A percentile compares a stretch with the other conserved stretches of the same genome.
These are phyloP conservation scores for Gaeumannomyces tritici DNA, from an alignment of 2,329 filamentous ascomycete genomes.

Conservation along the genomic window DNA sequence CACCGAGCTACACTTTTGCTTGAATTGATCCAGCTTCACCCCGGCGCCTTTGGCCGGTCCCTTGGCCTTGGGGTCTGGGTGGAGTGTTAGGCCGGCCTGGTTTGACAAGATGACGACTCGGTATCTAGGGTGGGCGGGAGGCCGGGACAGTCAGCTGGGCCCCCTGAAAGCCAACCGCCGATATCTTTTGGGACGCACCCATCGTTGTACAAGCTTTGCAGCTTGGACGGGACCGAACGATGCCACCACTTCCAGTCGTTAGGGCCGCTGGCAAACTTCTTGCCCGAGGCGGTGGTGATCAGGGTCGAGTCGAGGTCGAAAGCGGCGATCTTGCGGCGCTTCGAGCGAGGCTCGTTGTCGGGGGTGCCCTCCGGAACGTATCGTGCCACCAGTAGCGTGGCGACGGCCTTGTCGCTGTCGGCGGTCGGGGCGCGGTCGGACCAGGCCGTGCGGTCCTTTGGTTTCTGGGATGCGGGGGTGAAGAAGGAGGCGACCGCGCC, in stretches of 20 bases:
- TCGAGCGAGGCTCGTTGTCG: slow-evolving; percentile 16
- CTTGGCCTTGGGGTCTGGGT: slow-evolving; percentile 59
- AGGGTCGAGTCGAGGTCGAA: slow-evolving; percentile 84
- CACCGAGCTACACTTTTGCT: slow-evolving; percentile 64
- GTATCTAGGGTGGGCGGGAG: slow-evolving; percentile 39
- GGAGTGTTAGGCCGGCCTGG: slow-evolving; percentile 73
- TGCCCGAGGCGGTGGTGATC: slow-evolving; percentile 71
- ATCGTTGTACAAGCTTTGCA: slow-evolving; percentile 56
- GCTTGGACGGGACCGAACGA: slow-evolving; percentile 51
- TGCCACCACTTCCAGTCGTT: slow-evolving; percentile 96
- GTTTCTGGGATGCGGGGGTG: slow-evolving; percentile 75
- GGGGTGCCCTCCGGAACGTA: slow-evolving; percentile 36
- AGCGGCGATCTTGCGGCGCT: slow-evolving; percentile 54
- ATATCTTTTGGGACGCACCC: slow-evolving; percentile 35
- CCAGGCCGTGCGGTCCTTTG: slow-evolving; percentile 68
- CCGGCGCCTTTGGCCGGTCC: slow-evolving; percentile 51
- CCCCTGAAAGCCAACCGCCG: not conserved
- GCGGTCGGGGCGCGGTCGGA: slow-evolving; percentile 42
- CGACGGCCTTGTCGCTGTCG: slow-evolving; percentile 29
- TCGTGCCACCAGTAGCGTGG: slow-evolving; percentile 65
- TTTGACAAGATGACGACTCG: slow-evolving; percentile 77
- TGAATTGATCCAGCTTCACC: slow-evolving; percentile 69
- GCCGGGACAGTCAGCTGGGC: not conserved
- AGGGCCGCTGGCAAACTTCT: slow-evolving; percentile 60
- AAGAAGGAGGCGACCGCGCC: slow-evolving; percentile 76